phyloP scores from a whole-genome alignment of 2,329 filamentous ascomycete species.

The Onygena corvina region DNA sequence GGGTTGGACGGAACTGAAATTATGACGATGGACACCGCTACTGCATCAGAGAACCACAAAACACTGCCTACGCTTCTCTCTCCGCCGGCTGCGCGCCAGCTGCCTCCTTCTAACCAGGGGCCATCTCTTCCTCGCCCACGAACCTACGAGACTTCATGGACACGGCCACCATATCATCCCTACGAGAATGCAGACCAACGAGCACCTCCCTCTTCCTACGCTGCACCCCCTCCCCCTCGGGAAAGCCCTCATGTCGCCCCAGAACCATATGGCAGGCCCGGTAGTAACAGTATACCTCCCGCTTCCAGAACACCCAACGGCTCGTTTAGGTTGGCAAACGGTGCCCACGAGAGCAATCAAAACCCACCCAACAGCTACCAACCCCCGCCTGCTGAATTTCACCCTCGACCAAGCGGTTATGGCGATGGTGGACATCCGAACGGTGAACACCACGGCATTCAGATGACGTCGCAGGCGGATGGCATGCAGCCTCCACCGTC shows the following conservation, averaged over 20 bases:
- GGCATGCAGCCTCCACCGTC: conserved; percentile 20
- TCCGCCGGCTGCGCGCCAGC: conserved; percentile 8
- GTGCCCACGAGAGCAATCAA: conserved; percentile 21
- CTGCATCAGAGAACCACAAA: conserved; percentile 2
- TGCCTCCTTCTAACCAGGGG: conserved; percentile 10
- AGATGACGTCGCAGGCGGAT: conserved; percentile 20
- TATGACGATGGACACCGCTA: conserved; percentile 7
- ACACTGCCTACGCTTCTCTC: conserved; percentile 5
- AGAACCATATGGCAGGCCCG: conserved; percentile 23
- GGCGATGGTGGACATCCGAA: conserved; percentile 13
- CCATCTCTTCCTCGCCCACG: conserved; percentile 12
- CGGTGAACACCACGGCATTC: conserved; percentile 23
- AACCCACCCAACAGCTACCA: conserved; percentile 22
- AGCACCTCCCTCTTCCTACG: conserved; percentile 17
- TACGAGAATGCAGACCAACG: conserved; percentile 12
- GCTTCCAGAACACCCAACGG: conserved; percentile 20
- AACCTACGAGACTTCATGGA: conserved; percentile 11
- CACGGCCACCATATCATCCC: conserved; percentile 9
- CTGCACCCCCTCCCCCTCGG: conserved; percentile 21
- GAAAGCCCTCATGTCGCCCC: conserved; percentile 11
- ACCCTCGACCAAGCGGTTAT: background rate
- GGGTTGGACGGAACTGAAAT: background rate
- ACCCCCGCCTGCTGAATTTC: conserved; percentile 16
- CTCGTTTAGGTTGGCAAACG: conserved; percentile 26
- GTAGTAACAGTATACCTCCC: conserved; percentile 23